Evolutionary conservation across 176 grass and related monocot genomes (phyloP), one percentile per base, ranked within the genome.

Genomic region (Rhynchospora tenuis): DNA sequence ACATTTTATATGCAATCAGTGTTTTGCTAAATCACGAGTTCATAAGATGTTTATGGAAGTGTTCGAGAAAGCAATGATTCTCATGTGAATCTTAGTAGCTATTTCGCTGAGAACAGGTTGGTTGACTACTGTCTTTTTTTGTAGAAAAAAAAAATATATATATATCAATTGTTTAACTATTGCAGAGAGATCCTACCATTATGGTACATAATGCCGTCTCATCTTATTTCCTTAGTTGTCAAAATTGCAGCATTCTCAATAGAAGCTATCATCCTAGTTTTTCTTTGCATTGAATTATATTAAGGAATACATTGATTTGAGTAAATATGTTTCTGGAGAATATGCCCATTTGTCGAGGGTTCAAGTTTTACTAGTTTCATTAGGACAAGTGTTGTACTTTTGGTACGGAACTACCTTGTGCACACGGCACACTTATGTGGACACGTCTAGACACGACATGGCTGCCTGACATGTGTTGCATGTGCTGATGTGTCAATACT

Each of bases 1-100:
- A 23, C 78, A 24, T 81, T 82, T 62, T 82, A 56, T 61, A 61
- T 77, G 42, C 42, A 77, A 56, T 9, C 23, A 9, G 24, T 77
- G 48, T 77, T 55, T 28, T 55, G 23, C 23, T 19, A 70, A 76
- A 28, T 76, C 23, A 28, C 0, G 48, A 29, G 73, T 29, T 76
- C 14, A 55, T 77, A 77, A 28, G 22, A 56, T 56, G 73, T 77
- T 56, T 51, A 51, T 13, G 42, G 17, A 45, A n/a, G 7, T 76
- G 72, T 55, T 76, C 6, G 50, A 52, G 23, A 56, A 55, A 77
- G 50, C 26, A 77, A 55, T 77, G 13, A 17, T 56, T 77, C 56
- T 70, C 7, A 8, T 2, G 8, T 45, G 33, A 16, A 20, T 45
- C 3, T n/a, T 2, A 20, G 7, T 42, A 5, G 31, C 9, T 70